Percentiles rank a stretch among this genome's conserved stretches.
These are phyloP conservation scores for Tetrapisispora phaffii DNA, from an alignment of 805 yeast genomes.

Conservation along the genomic window DNA sequence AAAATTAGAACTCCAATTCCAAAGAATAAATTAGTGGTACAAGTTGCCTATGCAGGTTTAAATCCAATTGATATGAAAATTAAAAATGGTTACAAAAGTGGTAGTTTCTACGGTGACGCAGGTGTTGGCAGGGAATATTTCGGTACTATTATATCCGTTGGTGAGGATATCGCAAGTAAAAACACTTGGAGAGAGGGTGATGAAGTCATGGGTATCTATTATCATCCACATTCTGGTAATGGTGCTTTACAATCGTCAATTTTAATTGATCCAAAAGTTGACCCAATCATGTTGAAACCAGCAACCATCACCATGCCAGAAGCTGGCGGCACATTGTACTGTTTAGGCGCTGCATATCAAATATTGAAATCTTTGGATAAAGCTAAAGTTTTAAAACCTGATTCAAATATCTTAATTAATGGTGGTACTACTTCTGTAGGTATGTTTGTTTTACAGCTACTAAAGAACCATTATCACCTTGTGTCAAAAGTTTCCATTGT, in stretches of 20 bases:
- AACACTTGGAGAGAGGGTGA: constrained; percentile 44
- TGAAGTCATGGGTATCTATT: constrained; percentile 51
- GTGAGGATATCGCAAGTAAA: constrained; percentile 29
- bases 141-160: constrained; percentile 51
- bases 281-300: constrained; percentile 41
- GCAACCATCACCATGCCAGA: constrained; percentile 36
- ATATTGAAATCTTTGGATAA: constrained; percentile 29
- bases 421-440: constrained; percentile 82
- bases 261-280: constrained; percentile 42
- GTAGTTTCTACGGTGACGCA: constrained; percentile 43
- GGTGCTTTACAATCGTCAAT: constrained; percentile 54
- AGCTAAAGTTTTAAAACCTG: constrained; percentile 27
- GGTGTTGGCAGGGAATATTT: constrained; percentile 67
- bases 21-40: constrained; percentile 42
- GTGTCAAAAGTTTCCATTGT: constrained; percentile 43
- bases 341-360: constrained; percentile 52
- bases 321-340: constrained; percentile 58
- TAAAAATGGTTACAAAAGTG: constrained; percentile 39
- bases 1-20: constrained; percentile 41
- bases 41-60: constrained; percentile 49
- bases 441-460: constrained; percentile 46
- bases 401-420: constrained; percentile 47
- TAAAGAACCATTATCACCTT: constrained; percentile 43
- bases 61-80: constrained; percentile 60
- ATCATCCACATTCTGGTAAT: constrained; percentile 40